Base-by-base conservation (phyloP, 2,329 filamentous ascomycete species). In the Pyricularia sp. region DNA sequence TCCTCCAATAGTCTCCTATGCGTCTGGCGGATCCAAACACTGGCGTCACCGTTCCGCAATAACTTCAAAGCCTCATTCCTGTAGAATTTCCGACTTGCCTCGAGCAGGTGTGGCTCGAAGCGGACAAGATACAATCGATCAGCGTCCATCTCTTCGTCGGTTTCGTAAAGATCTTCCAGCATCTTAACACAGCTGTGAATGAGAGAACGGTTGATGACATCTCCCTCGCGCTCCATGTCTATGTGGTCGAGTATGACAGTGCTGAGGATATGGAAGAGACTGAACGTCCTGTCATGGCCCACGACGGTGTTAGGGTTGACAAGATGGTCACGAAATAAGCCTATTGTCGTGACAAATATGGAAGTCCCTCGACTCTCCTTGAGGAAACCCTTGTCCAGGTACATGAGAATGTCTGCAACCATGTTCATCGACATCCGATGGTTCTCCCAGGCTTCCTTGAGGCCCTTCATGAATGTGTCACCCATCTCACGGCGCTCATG, bases 401-500 rank as follows among this genome's bases (percentile, higher is more conserved):
- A 97, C 92, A 97, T 97, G 63, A 97, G 81, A 35, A 97, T 68
- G 53, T 71, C 70, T n/a, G 70, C 70, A 9, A 70, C 69, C 93
- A 97, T 97, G 72, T 91, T 92, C 90, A 96, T 96, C 60, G 90
- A 93, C 65, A 90, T 84, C 73, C 93, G 90, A 73, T 99, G 93
- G 68, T 96, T 89, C 67, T 92, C 86, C 91, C 93, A 99, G 2
- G 88, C 86, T 66, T 87, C 82, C 70, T 88, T 88, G 16, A 97
- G 75, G 0, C 86, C 88, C 65, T 84, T 85, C 66, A 99, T 76
- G 68, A 97, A 96, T 71, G 83, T 87, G 75, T 96, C 92, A 62
- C 93, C 93, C 44, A 89, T 88, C 59, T 88, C 84, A 61, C 90
- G 83, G 65, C 90, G 85, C 77, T 97, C 92, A 70, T 89, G 89